Evolutionary conservation across 805 yeast genomes (phyloP), one percentile per base, ranked within the genome.

Genomic region (Starmerella apicola): DNA sequence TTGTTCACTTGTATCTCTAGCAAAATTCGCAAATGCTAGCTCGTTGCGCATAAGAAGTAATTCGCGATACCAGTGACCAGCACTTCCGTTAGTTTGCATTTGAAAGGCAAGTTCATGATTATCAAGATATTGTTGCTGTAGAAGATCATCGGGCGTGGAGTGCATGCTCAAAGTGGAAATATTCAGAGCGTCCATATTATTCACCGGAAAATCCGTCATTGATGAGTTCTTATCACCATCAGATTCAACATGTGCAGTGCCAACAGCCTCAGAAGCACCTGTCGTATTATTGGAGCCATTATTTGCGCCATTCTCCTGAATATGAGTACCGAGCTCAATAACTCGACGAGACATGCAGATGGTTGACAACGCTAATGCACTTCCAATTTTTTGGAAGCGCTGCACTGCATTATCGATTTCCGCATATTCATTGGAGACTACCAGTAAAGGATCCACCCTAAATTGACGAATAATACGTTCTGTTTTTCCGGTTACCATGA

Each of bases 31-130:
- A 49, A 78, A 78, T 36, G 75, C 78, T 28, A 74, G 59, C 52
- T 78, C 84, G 53, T 78, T 78, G 37, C 67, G 67, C 42, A 66
- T 50, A 27, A 77, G 60, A 39, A 77, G 54, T 13, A 76, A 58
- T 50, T 78, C 82, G 41, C 82, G 61, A 39, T 71, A 45, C 44
- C 43, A 48, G 36, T 48, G 37, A 4, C 48, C 46, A 3, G 41
- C 50, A 12, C 38, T 34, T 17, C 36, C 36, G 17, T 36, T 34
- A 5, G 36, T 38, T 3, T 29, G 36, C 32, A 29, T 37, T 17
- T 38, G 27, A 20, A 39, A 37, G 2, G 42, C 42, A 16, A 19
- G 9, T 8, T 38, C 19, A 23, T 21, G 34, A 13, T 21, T 36
- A 10, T 37, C 35, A 4, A 37, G n/a, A n/a, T 30, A 22, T 9